Evolutionary conservation across 805 yeast genomes (phyloP).

Genomic region (Hanseniaspora clermontiae): DNA sequence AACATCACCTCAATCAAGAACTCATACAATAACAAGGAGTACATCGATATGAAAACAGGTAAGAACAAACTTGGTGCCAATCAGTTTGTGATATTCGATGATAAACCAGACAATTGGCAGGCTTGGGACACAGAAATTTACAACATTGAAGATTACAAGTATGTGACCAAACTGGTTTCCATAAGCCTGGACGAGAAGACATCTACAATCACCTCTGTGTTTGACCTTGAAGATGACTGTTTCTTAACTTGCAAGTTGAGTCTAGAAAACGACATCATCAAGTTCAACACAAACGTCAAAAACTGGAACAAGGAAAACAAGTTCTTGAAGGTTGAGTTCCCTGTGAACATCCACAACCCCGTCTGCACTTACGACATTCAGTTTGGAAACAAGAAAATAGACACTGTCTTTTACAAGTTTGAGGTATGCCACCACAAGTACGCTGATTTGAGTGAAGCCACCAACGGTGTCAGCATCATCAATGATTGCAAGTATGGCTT

Average conservation of each 20-base stretch:
- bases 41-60: constrained; percentile 46
- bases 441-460: constrained; percentile 78
- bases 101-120: constrained; percentile 79
- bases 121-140: constrained; percentile 97
- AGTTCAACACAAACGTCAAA: constrained; percentile 48
- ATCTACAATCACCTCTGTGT: constrained; percentile 26
- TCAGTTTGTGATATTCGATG: constrained; percentile 72
- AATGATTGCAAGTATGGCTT: constrained; percentile 88
- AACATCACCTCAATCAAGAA: constrained; percentile 55
- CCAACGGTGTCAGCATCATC: constrained; percentile 74
- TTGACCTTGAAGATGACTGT: constrained; percentile 37
- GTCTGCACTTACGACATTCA: constrained; percentile 84
- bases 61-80: constrained; percentile 57
- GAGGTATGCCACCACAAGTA: constrained; percentile 92
- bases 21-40: constrained; percentile 37
- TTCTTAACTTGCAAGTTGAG: constrained; percentile 60
- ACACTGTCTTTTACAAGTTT: constrained; percentile 89
- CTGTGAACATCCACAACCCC: constrained; percentile 67
- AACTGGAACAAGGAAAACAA: constrained; percentile 77
- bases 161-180: constrained; percentile 29
- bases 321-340: constrained; percentile 89
- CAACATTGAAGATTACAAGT: constrained; percentile 59
- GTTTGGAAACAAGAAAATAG: constrained; percentile 80
- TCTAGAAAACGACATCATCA: constrained; percentile 36
- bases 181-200: constrained; percentile 28